These are phyloP conservation scores for Trichoderma endophyticum DNA, from an alignment of 2,329 filamentous ascomycete species.

Conservation along the genomic window DNA sequence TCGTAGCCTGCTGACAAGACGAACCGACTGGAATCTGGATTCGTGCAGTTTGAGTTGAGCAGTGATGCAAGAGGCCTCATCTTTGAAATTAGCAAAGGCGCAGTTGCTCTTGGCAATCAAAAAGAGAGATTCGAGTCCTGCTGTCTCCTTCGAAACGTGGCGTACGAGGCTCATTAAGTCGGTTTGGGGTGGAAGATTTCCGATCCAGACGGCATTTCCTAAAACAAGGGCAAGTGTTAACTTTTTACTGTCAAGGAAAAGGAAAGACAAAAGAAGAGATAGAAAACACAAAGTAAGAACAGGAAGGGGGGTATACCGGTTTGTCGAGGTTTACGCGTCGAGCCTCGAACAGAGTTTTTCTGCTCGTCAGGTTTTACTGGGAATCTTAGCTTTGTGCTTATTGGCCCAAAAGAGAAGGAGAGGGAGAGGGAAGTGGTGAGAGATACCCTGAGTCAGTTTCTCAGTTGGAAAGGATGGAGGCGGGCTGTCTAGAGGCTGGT, in stretches of 20 bases:
- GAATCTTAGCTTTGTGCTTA: not conserved
- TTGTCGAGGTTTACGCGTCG: constrained; percentile 48
- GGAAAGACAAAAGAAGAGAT: not conserved
- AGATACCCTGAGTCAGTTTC: not conserved
- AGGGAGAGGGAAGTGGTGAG: not conserved
- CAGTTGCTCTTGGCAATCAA: constrained; percentile 97
- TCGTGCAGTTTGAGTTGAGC: constrained; percentile 87
- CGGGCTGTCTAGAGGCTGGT: not conserved
- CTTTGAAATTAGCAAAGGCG: constrained; percentile 92
- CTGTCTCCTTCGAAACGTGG: constrained; percentile 79
- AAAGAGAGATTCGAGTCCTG: constrained; percentile 82
- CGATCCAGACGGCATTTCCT: constrained; percentile 93
- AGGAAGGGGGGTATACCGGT: constrained; percentile 47
- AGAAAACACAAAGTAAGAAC: not conserved
- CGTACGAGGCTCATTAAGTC: constrained; percentile 82
- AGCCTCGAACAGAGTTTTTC: constrained; percentile 31
- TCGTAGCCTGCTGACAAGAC: constrained; percentile 80
- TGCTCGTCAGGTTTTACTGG: constrained; percentile 1
- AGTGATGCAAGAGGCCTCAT: constrained; percentile 68
- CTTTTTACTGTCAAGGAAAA: not conserved
- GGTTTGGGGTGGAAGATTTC: constrained; percentile 83
- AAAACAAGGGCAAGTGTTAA: not conserved
- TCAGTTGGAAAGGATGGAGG: not conserved
- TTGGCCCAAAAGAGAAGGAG: not conserved
- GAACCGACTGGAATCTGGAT: constrained; percentile 80